phyloP scores from a whole-genome alignment of 1,284 basidiomycete genomes.

The Tetrapyrgos nigripes region DNA sequence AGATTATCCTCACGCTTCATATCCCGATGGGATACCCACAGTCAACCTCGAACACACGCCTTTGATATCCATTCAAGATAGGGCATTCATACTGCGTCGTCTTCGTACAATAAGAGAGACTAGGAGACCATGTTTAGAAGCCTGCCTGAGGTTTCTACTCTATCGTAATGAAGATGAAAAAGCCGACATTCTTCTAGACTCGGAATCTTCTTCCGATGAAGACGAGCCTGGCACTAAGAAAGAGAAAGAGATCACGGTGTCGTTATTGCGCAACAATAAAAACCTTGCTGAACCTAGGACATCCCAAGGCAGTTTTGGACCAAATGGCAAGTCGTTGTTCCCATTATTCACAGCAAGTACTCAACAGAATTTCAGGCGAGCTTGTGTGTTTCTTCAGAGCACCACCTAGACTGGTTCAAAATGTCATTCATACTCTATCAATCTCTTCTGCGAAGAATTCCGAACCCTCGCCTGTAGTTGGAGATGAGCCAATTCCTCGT shows the following conservation, averaged over 20 bases:
- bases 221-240: slow-evolving; percentile 45
- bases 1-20: slow-evolving; percentile 72
- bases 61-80: slow-evolving; percentile 76
- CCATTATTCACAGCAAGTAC: not conserved
- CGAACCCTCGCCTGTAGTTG: slow-evolving; percentile 22
- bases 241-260: slow-evolving; percentile 55
- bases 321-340: slow-evolving; percentile 65
- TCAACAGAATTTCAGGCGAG: slow-evolving; percentile 59
- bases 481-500: slow-evolving; percentile 39
- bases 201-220: slow-evolving; percentile 59
- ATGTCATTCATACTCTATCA: slow-evolving; percentile 56
- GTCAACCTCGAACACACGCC: slow-evolving; percentile 87
- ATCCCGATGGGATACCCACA: slow-evolving; percentile 72
- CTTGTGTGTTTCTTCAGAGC: slow-evolving; percentile 87
- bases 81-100: slow-evolving; percentile 78
- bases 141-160: slow-evolving; percentile 81
- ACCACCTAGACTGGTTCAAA: slow-evolving; percentile 71
- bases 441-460: slow-evolving; percentile 46
- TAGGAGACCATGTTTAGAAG: slow-evolving; percentile 80
- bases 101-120: slow-evolving; percentile 75
- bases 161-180: slow-evolving; percentile 66
- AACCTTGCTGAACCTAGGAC: slow-evolving; percentile 83
- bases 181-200: slow-evolving; percentile 51
- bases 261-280: slow-evolving; percentile 66
- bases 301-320: slow-evolving; percentile 85